phyloP scores from a whole-genome alignment of 2,329 filamentous ascomycete species.

The Paracoccidioides lutzii region DNA sequence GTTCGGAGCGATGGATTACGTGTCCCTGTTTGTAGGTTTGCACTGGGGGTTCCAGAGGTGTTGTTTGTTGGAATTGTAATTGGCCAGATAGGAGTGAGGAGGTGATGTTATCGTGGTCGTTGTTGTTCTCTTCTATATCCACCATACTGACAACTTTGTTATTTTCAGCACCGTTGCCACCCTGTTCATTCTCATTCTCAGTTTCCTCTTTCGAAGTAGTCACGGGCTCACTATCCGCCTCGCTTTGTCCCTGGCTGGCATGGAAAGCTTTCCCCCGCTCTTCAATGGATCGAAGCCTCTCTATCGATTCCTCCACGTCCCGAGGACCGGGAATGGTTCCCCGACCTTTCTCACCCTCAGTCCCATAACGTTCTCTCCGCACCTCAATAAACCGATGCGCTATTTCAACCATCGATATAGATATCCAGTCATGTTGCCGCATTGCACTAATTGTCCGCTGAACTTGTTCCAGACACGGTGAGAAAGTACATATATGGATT shows the following conservation, averaged over 20 bases:
- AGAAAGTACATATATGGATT: conserved; percentile 82
- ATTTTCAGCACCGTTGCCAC: conserved; percentile 3
- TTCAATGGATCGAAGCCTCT: conserved; percentile 61
- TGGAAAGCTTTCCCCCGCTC: conserved; percentile 55
- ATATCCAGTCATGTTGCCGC: conserved; percentile 72
- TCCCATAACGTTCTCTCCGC: conserved; percentile 64
- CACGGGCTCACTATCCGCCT: conserved; percentile 13
- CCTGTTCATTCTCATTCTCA: conserved; percentile 21
- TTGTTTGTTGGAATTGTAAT: background rate
- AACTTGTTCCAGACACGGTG: conserved; percentile 93
- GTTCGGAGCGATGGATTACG: conserved; percentile 66
- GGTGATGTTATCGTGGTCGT: background rate
- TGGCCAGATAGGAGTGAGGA: background rate
- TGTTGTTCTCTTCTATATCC: conserved; percentile 1
- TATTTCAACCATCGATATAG: conserved; percentile 89
- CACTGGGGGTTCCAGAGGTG: conserved; percentile 7
- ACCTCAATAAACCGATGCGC: conserved; percentile 68
- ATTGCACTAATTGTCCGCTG: conserved; percentile 71
- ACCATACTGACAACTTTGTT: background rate
- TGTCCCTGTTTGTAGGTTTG: conserved; percentile 62
- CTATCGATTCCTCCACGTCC: conserved; percentile 67
- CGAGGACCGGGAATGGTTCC: conserved; percentile 53
- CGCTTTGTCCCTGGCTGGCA: conserved; percentile 18
- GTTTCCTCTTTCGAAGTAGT: conserved; percentile 12
- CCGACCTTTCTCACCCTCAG: conserved; percentile 55